Percentiles rank a stretch among this genome's conserved stretches.
These are phyloP conservation scores for Phytophthora sp. DNA, from an alignment of 352 stramenopile species.

Conservation along the genomic window DNA sequence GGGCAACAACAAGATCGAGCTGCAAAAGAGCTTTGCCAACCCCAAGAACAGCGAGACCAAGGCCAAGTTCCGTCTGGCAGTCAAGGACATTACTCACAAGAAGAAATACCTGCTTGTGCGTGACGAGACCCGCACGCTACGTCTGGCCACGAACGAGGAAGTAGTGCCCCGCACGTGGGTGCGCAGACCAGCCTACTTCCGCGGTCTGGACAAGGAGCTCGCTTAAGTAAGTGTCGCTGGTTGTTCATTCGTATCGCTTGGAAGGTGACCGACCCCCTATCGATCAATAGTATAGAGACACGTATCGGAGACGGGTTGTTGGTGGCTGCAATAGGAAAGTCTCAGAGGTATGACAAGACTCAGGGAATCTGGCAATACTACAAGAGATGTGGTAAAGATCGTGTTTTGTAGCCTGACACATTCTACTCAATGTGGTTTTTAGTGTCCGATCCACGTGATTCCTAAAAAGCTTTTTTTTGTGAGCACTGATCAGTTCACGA, in stretches of 20 bases:
- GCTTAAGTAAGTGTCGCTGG: slow-evolving; percentile 22
- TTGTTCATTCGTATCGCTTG: slow-evolving; percentile 35
- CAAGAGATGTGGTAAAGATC: slow-evolving; percentile 29
- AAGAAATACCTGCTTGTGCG: slow-evolving; percentile 81
- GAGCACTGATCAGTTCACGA: no score
- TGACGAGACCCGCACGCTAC: slow-evolving; percentile 57
- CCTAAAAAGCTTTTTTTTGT: no score
- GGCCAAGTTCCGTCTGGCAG: slow-evolving; percentile 75
- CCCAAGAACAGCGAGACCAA: slow-evolving; percentile 49
- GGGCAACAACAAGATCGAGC: slow-evolving; percentile 70
- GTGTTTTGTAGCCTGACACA: no score
- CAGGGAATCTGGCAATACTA: slow-evolving; percentile 28
- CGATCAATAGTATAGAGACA: slow-evolving; percentile 40
- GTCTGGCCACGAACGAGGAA: slow-evolving; percentile 78
- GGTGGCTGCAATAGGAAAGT: slow-evolving; percentile 31
- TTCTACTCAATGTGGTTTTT: no score
- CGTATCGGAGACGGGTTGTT: slow-evolving; percentile 20
- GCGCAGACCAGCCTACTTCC: slow-evolving; percentile 74
- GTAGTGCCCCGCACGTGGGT: slow-evolving; percentile 84
- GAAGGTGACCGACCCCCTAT: slow-evolving; percentile 3
- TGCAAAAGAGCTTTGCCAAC: slow-evolving; percentile 84
- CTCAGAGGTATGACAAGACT: slow-evolving; percentile 24
- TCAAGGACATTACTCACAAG: slow-evolving; percentile 86
- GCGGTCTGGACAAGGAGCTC: slow-evolving; percentile 64
- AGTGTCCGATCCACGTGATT: no score